phyloP scores from a whole-genome alignment of 306 rosid genomes.

The Gastrolobium bilobum region DNA sequence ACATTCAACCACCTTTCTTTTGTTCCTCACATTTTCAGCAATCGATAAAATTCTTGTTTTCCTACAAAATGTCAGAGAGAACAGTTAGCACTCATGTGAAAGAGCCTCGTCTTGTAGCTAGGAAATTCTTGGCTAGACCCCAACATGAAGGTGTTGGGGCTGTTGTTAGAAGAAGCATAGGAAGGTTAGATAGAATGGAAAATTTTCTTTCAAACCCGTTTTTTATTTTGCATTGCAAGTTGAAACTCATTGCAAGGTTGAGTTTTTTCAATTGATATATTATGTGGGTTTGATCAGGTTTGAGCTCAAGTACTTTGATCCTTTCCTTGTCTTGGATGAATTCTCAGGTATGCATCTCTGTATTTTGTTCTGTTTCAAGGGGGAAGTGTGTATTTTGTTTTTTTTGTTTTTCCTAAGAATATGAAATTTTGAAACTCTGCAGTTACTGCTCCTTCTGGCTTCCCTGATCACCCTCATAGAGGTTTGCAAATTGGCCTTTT shows the following conservation, averaged over 20 bases:
- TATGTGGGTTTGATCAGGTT: conserved; percentile 60
- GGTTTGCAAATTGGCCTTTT: conserved; percentile 56
- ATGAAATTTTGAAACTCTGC: conserved; percentile 47
- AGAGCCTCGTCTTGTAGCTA: conserved; percentile 70
- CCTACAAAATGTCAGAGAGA: conserved; percentile 54
- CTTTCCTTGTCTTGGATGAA: conserved; percentile 92
- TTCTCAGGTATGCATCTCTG: conserved; percentile 77
- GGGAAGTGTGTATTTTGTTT: background rate
- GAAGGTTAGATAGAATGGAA: conserved; percentile 57
- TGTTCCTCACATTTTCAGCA: conserved; percentile 41
- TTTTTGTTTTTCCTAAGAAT: conserved; percentile 28
- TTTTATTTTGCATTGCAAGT: conserved; percentile 23
- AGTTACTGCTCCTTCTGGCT: conserved; percentile 97
- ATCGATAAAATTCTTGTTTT: background rate
- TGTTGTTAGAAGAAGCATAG: conserved; percentile 87
- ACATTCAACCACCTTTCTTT: conserved; percentile 34
- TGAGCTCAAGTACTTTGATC: conserved; percentile 94
- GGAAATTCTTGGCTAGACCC: conserved; percentile 82
- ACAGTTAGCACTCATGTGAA: conserved; percentile 35
- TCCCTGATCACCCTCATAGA: conserved; percentile 99
- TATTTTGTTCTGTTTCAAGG: background rate
- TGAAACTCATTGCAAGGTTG: conserved; percentile 4
- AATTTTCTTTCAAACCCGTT: background rate
- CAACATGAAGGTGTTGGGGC: conserved; percentile 84
- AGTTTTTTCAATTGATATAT: background rate